Percentiles rank a stretch among this genome's conserved stretches.
Conservation (phyloP, 805 yeast species). For the Vanderwaltozyma yarrowii region DNA sequence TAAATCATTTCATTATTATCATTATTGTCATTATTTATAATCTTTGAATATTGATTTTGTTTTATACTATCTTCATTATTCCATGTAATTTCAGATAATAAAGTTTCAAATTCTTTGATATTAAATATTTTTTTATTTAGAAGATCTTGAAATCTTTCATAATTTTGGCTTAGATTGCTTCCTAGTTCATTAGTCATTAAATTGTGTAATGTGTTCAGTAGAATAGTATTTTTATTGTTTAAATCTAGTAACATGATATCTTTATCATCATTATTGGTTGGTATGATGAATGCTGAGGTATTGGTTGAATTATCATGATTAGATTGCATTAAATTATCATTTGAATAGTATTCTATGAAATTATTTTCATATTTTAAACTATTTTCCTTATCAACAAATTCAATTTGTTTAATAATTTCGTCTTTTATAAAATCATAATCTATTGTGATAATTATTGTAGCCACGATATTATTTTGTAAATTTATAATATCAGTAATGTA, state of each 20-base stretch:
- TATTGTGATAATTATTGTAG: not conserved
- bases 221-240: not conserved
- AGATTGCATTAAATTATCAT: no score
- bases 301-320: not conserved
- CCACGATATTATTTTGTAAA: not conserved
- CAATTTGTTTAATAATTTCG: not conserved
- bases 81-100: slow-evolving; percentile 1
- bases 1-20: no score
- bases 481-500: slow-evolving; percentile 26
- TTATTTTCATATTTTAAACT: not conserved
- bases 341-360: not conserved
- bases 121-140: not conserved
- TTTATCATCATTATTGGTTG: not conserved
- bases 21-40: no score
- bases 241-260: not conserved
- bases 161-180: not conserved
- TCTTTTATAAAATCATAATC: not conserved
- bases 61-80: no score
- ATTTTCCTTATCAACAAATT: not conserved
- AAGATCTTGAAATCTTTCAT: no score
- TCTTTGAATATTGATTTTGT: no score
- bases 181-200: not conserved
- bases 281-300: not conserved
- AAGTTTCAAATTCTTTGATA: slow-evolving; percentile 1
- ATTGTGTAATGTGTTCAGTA: slow-evolving; percentile 1